phyloP scores from a whole-genome alignment of 371 early-diverging fungal genomes.

The Dinochytrium kinnereticum region DNA sequence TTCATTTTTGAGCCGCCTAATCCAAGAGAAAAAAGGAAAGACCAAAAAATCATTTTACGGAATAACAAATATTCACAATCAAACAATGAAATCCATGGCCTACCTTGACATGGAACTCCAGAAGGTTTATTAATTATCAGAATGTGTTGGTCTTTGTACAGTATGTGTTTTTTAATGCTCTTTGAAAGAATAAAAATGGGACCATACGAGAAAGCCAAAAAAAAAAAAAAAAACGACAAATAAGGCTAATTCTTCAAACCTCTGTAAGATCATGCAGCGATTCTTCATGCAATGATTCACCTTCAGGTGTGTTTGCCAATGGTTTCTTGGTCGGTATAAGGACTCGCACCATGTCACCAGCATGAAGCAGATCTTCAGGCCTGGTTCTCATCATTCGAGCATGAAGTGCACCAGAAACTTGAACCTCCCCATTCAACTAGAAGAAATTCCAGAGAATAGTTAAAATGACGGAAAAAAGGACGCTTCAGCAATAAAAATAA shows the following conservation, averaged over 20 bases:
- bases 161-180: constrained; percentile 16
- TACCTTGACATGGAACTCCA: constrained; percentile 58
- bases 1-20: constrained; percentile 45
- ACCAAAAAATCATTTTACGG: background rate
- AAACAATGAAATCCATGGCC: background rate
- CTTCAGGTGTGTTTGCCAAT: background rate
- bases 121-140: constrained; percentile 58
- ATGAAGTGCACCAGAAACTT: constrained; percentile 35
- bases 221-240: background rate
- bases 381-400: constrained; percentile 19
- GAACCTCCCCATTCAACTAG: constrained; percentile 32
- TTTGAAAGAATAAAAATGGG: background rate
- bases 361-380: constrained; percentile 33
- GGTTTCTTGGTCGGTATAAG: background rate
- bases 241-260: background rate
- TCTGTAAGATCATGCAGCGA: background rate
- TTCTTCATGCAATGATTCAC: background rate
- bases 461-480: background rate
- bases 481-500: background rate
- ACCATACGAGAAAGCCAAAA: background rate
- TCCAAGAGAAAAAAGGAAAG: too few species aligned
- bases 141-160: constrained; percentile 53
- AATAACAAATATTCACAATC: background rate
- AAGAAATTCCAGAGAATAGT: background rate
- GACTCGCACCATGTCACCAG: constrained; percentile 43